Conservation (phyloP, 1,284 basidiomycete species). For the Apiotrichum montevideense region DNA sequence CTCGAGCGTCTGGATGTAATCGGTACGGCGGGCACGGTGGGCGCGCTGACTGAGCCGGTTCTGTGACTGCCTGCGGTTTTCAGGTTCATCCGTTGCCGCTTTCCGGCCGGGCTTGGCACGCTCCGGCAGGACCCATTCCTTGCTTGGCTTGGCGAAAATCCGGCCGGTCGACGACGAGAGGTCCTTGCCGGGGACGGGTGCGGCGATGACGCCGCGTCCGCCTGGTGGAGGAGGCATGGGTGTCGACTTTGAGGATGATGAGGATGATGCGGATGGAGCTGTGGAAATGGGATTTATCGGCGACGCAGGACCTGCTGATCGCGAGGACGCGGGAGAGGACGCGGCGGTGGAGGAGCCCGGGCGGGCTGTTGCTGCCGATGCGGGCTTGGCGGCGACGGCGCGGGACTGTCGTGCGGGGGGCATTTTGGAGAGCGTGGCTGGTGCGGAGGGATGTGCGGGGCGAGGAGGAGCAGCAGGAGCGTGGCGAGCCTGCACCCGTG, state of each 20-base stretch:
- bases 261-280: background rate
- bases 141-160: conserved; percentile 57
- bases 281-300: background rate
- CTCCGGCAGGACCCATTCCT: conserved; percentile 84
- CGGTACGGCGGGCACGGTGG: conserved; percentile 83
- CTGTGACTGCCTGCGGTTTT: conserved; percentile 39
- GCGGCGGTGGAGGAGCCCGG: background rate
- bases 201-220: background rate
- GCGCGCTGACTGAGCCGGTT: conserved; percentile 80
- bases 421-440: conserved; percentile 7
- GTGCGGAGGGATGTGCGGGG: background rate
- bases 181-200: conserved; percentile 31
- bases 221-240: background rate
- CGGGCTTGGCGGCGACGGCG: background rate
- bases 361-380: background rate
- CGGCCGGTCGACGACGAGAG: conserved; percentile 44
- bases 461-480: conserved; percentile 9
- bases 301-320: background rate
- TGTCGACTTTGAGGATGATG: too few relatives aligned
- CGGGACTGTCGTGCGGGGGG: background rate
- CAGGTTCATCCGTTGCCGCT: conserved; percentile 65
- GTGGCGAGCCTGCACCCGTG: conserved; percentile 1
- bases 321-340: background rate
- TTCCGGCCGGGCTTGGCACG: conserved; percentile 85
- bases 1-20: conserved; percentile 82